A percentile compares a stretch with the other conserved stretches of the same genome.
Conservation (phyloP, 768 basidiomycete genomes). For the Hydnomerulius pinastri region DNA sequence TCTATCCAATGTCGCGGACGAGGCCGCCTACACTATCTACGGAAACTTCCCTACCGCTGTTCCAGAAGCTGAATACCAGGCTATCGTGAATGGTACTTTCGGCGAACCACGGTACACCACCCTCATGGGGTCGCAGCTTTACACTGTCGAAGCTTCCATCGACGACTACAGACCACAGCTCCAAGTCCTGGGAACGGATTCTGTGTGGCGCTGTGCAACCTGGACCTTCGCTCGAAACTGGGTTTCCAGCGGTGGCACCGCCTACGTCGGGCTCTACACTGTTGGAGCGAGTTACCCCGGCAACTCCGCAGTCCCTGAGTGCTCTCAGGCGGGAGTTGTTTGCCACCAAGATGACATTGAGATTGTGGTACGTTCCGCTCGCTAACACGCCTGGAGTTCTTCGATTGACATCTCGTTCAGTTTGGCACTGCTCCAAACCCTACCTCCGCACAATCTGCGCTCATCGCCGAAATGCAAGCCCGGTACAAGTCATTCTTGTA, state of each 20-base stretch:
- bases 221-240: slow-evolving; percentile 74
- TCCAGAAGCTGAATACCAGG: slow-evolving; percentile 38
- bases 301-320: slow-evolving; percentile 58
- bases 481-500: slow-evolving; percentile 68
- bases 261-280: slow-evolving; percentile 65
- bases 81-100: slow-evolving; percentile 45
- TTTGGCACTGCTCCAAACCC: slow-evolving; percentile 62
- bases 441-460: slow-evolving; percentile 52
- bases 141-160: slow-evolving; percentile 36
- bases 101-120: slow-evolving; percentile 45
- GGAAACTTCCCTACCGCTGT: slow-evolving; percentile 41
- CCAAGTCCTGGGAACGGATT: slow-evolving; percentile 64
- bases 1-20: slow-evolving; percentile 69
- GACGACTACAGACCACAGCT: slow-evolving; percentile 50
- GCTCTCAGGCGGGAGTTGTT: slow-evolving; percentile 55
- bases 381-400: background rate
- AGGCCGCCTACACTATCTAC: slow-evolving; percentile 70
- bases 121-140: slow-evolving; percentile 49
- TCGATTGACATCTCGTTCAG: slow-evolving; percentile 18
- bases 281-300: slow-evolving; percentile 73
- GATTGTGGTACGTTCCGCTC: slow-evolving; percentile 57
- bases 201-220: slow-evolving; percentile 66
- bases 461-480: slow-evolving; percentile 66
- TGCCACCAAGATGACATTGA: slow-evolving; percentile 86
- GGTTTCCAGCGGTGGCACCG: slow-evolving; percentile 62